Percentiles rank a stretch among this genome's conserved stretches.
These are phyloP conservation scores for Stropharia rugosoannulata DNA, from an alignment of 768 basidiomycete genomes.

Conservation along the genomic window DNA sequence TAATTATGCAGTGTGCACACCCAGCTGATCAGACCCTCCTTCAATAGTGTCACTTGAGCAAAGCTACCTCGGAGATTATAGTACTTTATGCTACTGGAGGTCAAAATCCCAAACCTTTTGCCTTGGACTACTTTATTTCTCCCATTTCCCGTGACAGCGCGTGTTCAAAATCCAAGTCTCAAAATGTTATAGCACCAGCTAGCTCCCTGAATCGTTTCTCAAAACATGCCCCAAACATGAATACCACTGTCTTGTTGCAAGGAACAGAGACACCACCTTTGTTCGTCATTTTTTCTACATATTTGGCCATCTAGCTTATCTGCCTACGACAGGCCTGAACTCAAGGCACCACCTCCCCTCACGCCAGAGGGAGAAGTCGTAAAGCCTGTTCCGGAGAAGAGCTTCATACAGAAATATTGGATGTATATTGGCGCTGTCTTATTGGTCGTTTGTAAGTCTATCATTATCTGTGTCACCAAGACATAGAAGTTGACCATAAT, in stretches of 20 bases:
- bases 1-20: background rate
- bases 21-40: conserved; percentile 2
- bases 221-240: conserved; percentile 30
- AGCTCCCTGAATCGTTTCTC: conserved; percentile 24
- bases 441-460: conserved; percentile 55
- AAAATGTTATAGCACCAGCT: conserved; percentile 16
- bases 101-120: conserved; percentile 48
- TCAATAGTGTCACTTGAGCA: conserved; percentile 65
- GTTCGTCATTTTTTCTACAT: conserved; percentile 36
- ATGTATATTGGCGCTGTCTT: conserved; percentile 67
- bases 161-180: conserved; percentile 45
- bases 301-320: conserved; percentile 5
- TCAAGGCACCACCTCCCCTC: conserved; percentile 66
- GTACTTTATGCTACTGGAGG: conserved; percentile 49
- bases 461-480: background rate
- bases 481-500: background rate
- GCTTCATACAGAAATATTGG: conserved; percentile 91
- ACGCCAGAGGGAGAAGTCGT: conserved; percentile 66
- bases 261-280: conserved; percentile 51
- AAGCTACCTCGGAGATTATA: conserved; percentile 53
- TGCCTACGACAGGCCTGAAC: conserved; percentile 50
- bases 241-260: conserved; percentile 52
- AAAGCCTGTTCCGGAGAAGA: conserved; percentile 62
- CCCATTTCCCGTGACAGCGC: conserved; percentile 69
- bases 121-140: conserved; percentile 70